Evolutionary conservation across 192 early-diverging fungal genomes (phyloP).

Genomic region (Mortierella hygrophila): DNA sequence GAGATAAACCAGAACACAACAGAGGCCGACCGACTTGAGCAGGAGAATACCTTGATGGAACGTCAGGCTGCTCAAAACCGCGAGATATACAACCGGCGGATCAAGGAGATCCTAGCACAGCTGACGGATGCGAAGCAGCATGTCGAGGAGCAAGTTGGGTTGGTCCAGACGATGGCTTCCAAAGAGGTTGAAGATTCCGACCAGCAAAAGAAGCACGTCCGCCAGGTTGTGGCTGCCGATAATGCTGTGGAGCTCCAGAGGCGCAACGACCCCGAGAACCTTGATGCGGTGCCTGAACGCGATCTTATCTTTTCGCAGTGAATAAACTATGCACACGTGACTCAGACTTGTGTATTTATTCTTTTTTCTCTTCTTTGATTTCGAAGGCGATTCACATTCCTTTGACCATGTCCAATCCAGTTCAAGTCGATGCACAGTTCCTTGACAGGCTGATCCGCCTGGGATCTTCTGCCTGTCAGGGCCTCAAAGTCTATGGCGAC

Average conservation of each 20-base stretch:
- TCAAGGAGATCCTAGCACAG: slow-evolving; percentile 27
- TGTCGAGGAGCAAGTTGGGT: slow-evolving; percentile 45
- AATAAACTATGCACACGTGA: neutral
- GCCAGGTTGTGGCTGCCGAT: slow-evolving; percentile 1
- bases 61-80: slow-evolving; percentile 32
- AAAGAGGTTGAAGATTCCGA: slow-evolving; percentile 25
- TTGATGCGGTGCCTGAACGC: neutral
- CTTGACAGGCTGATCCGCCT: slow-evolving; percentile 17
- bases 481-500: neutral
- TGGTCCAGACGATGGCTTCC: slow-evolving; percentile 32
- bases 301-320: neutral
- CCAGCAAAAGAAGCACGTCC: slow-evolving; percentile 5
- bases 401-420: slow-evolving; percentile 22
- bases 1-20: slow-evolving; percentile 26
- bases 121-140: slow-evolving; percentile 30
- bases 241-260: neutral
- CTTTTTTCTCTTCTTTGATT: neutral
- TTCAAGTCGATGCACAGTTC: slow-evolving; percentile 22
- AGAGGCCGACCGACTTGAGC: slow-evolving; percentile 34
- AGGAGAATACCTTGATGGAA: slow-evolving; percentile 33
- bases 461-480: slow-evolving; percentile 1
- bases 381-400: neutral
- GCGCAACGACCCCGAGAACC: neutral
- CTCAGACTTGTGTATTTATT: neutral
- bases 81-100: slow-evolving; percentile 14